Evolutionary conservation across 176 grass and related monocot genomes (phyloP), one percentile per base, ranked within the genome.

Genomic region (Rhynchospora breviuscula): DNA sequence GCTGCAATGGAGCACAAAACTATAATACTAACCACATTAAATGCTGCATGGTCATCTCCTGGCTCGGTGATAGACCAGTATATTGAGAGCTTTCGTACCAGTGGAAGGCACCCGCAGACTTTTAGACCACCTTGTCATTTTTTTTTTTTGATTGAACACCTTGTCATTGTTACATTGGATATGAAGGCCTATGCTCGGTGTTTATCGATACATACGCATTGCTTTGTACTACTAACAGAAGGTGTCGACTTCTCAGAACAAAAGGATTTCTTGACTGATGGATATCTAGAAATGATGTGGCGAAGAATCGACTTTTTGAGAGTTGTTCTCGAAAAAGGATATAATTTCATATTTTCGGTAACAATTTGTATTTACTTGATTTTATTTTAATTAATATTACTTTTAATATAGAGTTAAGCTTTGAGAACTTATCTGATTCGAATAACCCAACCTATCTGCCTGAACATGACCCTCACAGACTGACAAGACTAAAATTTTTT

Each of bases 281-380:
- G 35, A 40, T 40, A 40, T 40, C 35, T 40, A 40, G 3, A 40
- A 40, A 40, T 40, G 35, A 40, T 40, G 35, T 40, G 35, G 35
- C 35, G 35, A 40, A 75, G 88, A 44, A 85, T 92, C 13, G 81
- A 83, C 7, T 85, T 97, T 75, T 87, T 94, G 31, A 56, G 88
- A 9, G 19, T 62, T 8, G 88, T 97, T 40, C 88, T 97, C 0
- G 85, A 92, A 69, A 91, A 88, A 67, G 94, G 94, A 53, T 94
- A 88, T 88, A 94, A 67, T 87, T 94, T 97, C 85, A 71, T 97
- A 45, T 97, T 94, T 85, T 90, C 87, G 22, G 92, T 91, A 82
- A 12, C 23, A 8, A 51, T 7, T 26, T 17, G 15, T n/a, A 46
- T 45, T 59, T 31, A 40, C 17, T 78, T 13, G 23, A 13, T 33